phyloP scores from a whole-genome alignment of 1,284 basidiomycete genomes.

The Schizopora paradoxa region DNA sequence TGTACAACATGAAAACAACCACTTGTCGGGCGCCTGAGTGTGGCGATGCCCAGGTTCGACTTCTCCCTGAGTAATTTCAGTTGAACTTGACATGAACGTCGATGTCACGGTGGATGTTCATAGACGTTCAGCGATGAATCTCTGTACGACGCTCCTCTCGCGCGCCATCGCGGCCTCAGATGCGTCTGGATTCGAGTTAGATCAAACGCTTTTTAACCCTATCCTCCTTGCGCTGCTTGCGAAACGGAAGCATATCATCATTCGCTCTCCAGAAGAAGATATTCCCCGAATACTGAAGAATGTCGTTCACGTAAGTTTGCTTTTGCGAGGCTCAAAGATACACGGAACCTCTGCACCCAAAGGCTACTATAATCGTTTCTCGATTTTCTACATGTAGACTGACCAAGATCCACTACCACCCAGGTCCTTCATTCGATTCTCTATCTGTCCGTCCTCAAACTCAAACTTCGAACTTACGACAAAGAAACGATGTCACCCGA shows the following conservation, averaged over 20 bases:
- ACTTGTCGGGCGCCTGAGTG: too few species aligned
- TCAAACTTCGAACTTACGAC: slow-evolving; percentile 38
- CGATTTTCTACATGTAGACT: not conserved
- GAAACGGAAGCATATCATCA: slow-evolving; percentile 53
- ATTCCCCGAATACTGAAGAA: slow-evolving; percentile 50
- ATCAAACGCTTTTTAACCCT: slow-evolving; percentile 59
- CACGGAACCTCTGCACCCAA: too few species aligned
- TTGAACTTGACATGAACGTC: too few species aligned
- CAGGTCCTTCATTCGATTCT: slow-evolving; percentile 58
- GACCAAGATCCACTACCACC: slow-evolving; percentile 4
- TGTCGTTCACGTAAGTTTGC: slow-evolving; percentile 46
- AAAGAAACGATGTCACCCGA: slow-evolving; percentile 22
- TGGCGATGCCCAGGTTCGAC: too few species aligned
- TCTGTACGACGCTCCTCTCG: too few species aligned
- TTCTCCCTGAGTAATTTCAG: too few species aligned
- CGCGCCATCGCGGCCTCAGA: too few species aligned
- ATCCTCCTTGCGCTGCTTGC: slow-evolving; percentile 60
- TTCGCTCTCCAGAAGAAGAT: slow-evolving; percentile 59
- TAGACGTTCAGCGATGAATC: too few species aligned
- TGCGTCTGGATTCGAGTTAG: too few species aligned
- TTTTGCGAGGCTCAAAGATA: not conserved
- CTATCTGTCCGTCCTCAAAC: slow-evolving; percentile 49
- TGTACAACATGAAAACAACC: too few species aligned
- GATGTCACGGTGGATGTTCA: too few species aligned
- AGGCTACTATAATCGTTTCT: too few species aligned